A percentile compares a stretch with the other conserved stretches of the same genome.
Evolutionary conservation across 2,329 filamentous ascomycete species (phyloP).

Genomic region (Cladosporium sp.): DNA sequence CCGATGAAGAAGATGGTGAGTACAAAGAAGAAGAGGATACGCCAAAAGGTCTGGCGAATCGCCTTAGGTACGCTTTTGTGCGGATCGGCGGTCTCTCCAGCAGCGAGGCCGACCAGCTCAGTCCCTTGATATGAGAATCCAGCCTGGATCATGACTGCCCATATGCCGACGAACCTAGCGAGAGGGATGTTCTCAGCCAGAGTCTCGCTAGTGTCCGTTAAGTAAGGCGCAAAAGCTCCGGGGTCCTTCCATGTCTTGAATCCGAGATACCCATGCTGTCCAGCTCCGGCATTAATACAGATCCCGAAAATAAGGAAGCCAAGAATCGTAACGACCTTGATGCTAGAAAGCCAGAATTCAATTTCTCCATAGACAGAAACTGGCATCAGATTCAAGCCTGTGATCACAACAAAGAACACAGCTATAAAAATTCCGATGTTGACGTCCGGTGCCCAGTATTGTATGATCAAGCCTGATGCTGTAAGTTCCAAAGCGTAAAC

Average conservation of each 20-base stretch:
- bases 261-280: slow-evolving; percentile 60
- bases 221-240: slow-evolving; percentile 41
- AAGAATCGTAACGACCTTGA: slow-evolving; percentile 54
- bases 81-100: slow-evolving; percentile 55
- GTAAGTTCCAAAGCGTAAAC: slow-evolving; percentile 42
- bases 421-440: slow-evolving; percentile 42
- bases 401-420: slow-evolving; percentile 38
- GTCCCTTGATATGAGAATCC: slow-evolving; percentile 60
- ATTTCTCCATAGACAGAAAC: slow-evolving; percentile 56
- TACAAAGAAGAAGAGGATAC: slow-evolving; percentile 40
- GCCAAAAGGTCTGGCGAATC: slow-evolving; percentile 39
- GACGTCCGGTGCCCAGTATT: slow-evolving; percentile 42
- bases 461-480: slow-evolving; percentile 40
- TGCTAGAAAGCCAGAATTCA: slow-evolving; percentile 55
- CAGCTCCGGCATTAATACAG: slow-evolving; percentile 42
- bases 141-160: slow-evolving; percentile 57
- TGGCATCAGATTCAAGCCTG: slow-evolving; percentile 51
- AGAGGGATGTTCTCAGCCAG: slow-evolving; percentile 25
- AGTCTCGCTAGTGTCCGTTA: slow-evolving; percentile 8
- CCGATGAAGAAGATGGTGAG: slow-evolving; percentile 41
- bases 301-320: slow-evolving; percentile 46
- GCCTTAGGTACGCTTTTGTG: slow-evolving; percentile 44
- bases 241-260: slow-evolving; percentile 50
- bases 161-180: slow-evolving; percentile 49
- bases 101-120: slow-evolving; percentile 55